These are phyloP conservation scores for Ploettnerulaceae sp. DNA, from an alignment of 2,329 filamentous ascomycete species.

Conservation along the genomic window DNA sequence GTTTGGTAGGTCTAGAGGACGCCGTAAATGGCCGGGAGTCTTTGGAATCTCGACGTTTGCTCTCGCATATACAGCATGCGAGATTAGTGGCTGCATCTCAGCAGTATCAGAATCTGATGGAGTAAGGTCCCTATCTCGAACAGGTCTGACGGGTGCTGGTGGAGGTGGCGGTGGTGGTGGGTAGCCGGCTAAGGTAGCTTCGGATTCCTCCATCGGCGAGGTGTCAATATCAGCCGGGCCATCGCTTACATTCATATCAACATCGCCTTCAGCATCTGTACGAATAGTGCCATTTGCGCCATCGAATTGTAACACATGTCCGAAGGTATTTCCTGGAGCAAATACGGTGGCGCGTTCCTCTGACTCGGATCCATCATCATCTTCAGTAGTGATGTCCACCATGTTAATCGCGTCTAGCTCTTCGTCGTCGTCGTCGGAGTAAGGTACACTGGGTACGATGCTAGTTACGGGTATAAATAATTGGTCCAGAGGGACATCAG, in stretches of 20 bases:
- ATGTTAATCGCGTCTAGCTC: background rate
- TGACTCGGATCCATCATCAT: conserved; percentile 44
- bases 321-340: background rate
- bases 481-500: conserved; percentile 20
- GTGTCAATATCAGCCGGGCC: conserved; percentile 37
- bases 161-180: conserved; percentile 56
- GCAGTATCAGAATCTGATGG: conserved; percentile 70
- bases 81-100: conserved; percentile 54
- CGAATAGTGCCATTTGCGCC: background rate
- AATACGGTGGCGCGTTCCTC: conserved; percentile 2
- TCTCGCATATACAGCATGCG: conserved; percentile 57
- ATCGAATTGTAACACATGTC: conserved; percentile 29
- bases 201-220: conserved; percentile 67
- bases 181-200: conserved; percentile 74
- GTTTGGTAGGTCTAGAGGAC: conserved; percentile 46
- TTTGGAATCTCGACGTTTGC: conserved; percentile 71
- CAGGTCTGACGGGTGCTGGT: conserved; percentile 40
- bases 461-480: too few relatives aligned
- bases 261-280: conserved; percentile 39
- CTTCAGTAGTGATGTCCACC: conserved; percentile 25
- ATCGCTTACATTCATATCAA: conserved; percentile 43
- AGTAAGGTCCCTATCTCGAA: conserved; percentile 56
- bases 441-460: background rate
- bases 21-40: conserved; percentile 59
- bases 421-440: background rate